A percentile compares a stretch with the other conserved stretches of the same genome.
Evolutionary conservation across 2,329 filamentous ascomycete genomes (phyloP).

Genomic region (Coniochaeta sp.): DNA sequence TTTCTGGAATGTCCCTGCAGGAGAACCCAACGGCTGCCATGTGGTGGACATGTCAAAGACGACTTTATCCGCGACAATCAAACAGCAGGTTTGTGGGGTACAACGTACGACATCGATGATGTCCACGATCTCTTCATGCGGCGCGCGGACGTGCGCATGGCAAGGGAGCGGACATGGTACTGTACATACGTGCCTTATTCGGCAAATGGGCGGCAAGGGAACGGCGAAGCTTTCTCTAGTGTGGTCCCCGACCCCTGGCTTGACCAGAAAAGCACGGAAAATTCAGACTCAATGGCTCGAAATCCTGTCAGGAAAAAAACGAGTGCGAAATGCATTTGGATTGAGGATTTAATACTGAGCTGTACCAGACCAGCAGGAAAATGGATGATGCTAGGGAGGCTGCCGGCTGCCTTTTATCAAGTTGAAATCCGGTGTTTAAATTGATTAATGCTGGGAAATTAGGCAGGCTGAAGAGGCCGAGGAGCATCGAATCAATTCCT

Average conservation of each 20-base stretch:
- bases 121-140: background rate
- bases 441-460: too few species aligned
- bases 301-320: background rate
- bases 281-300: too few species aligned
- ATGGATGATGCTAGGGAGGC: background rate
- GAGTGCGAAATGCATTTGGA: too few species aligned
- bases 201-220: background rate
- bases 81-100: background rate
- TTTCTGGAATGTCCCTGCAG: background rate
- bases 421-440: too few species aligned
- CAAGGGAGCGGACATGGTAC: too few species aligned
- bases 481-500: too few species aligned
- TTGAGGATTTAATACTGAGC: too few species aligned
- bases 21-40: background rate
- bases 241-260: background rate
- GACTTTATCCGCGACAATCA: background rate
- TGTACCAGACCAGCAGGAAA: background rate
- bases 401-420: background rate
- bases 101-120: background rate
- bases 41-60: background rate
- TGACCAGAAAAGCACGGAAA: background rate
- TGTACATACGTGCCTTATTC: too few species aligned
- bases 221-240: too few species aligned
- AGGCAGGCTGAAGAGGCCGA: too few species aligned
- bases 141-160: background rate